Conservation (phyloP, 1,284 basidiomycete genomes). For the Leccinum ponderosum region DNA sequence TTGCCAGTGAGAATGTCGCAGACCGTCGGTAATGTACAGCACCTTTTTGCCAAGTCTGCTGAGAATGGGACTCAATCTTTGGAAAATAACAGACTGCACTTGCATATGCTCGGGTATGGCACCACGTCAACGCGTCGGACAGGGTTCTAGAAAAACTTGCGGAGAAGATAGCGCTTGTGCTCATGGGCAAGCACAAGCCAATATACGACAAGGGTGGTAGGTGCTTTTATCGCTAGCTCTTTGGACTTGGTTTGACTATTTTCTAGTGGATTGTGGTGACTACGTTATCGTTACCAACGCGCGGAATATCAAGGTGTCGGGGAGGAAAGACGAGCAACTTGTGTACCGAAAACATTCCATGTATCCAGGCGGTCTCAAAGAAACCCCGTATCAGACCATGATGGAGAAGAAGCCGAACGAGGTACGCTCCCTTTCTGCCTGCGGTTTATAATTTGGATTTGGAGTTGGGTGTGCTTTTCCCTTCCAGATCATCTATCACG, state of each 20-base stretch:
- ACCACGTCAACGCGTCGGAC: constrained; percentile 90
- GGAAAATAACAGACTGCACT: constrained; percentile 73
- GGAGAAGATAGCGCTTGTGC: constrained; percentile 88
- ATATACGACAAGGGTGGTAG: constrained; percentile 90
- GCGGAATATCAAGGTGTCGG: constrained; percentile 83
- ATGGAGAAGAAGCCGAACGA: constrained; percentile 88
- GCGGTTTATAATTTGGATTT: background rate
- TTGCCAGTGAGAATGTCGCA: constrained; percentile 50
- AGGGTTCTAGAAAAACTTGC: constrained; percentile 92
- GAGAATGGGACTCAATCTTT: background rate
- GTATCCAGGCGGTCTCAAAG: constrained; percentile 93
- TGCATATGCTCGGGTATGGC: constrained; percentile 94
- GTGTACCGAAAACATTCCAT: constrained; percentile 91
- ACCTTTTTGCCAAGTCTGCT: background rate
- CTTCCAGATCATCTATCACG: constrained; percentile 88
- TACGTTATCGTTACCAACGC: constrained; percentile 97
- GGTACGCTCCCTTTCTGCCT: constrained; percentile 50
- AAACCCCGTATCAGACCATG: constrained; percentile 82
- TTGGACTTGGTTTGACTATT: background rate
- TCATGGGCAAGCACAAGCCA: constrained; percentile 99
- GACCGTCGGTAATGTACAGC: constrained; percentile 64
- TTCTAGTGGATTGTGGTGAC: constrained; percentile 90
- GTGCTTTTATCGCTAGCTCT: constrained; percentile 25
- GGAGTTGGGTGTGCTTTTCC: background rate
- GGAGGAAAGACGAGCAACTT: constrained; percentile 86